phyloP scores from a whole-genome alignment of 2,329 filamentous ascomycete species.

The Intubia oerlemansii region DNA sequence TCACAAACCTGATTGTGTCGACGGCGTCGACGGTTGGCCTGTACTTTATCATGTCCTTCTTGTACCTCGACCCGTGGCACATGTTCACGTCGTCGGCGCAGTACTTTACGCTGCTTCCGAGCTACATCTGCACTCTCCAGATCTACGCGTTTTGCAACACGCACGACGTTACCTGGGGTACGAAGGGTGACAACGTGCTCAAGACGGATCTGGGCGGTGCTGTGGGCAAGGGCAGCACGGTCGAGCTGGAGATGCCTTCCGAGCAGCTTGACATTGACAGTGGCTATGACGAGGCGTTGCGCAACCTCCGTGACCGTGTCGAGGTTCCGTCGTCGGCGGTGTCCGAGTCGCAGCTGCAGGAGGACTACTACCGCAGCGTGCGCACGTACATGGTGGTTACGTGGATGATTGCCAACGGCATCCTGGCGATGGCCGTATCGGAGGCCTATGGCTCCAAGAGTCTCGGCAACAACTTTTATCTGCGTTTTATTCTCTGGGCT shows the following conservation, averaged over 20 bases:
- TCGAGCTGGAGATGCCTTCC: slow-evolving; percentile 91
- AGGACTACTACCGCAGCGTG: slow-evolving; percentile 96
- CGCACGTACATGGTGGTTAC: slow-evolving; percentile 93
- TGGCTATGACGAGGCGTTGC: slow-evolving; percentile 89
- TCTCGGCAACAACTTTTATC: slow-evolving; percentile 69
- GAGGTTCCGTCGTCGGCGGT: slow-evolving; percentile 45
- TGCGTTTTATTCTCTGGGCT: slow-evolving; percentile 81
- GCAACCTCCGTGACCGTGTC: slow-evolving; percentile 82
- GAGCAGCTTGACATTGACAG: slow-evolving; percentile 97
- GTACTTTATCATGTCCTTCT: slow-evolving; percentile 89
- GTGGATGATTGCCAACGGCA: slow-evolving; percentile 84
- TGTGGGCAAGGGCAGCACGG: slow-evolving; percentile 49
- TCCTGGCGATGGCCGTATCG: slow-evolving; percentile 80
- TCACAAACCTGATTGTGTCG: slow-evolving; percentile 86
- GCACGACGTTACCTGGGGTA: slow-evolving; percentile 75
- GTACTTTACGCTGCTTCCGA: slow-evolving; percentile 82
- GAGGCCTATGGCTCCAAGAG: slow-evolving; percentile 58
- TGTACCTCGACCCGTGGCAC: slow-evolving; percentile 97
- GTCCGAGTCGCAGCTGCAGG: slow-evolving; percentile 69
- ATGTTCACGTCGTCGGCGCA: slow-evolving; percentile 85
- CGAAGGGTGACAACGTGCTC: slow-evolving; percentile 92
- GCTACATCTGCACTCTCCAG: slow-evolving; percentile 91
- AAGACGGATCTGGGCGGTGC: slow-evolving; percentile 83
- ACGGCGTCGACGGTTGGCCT: slow-evolving; percentile 76
- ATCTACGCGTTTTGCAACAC: slow-evolving; percentile 98